Conservation (phyloP, 768 basidiomycete genomes). For the Trichaptum fuscoviolaceum region DNA sequence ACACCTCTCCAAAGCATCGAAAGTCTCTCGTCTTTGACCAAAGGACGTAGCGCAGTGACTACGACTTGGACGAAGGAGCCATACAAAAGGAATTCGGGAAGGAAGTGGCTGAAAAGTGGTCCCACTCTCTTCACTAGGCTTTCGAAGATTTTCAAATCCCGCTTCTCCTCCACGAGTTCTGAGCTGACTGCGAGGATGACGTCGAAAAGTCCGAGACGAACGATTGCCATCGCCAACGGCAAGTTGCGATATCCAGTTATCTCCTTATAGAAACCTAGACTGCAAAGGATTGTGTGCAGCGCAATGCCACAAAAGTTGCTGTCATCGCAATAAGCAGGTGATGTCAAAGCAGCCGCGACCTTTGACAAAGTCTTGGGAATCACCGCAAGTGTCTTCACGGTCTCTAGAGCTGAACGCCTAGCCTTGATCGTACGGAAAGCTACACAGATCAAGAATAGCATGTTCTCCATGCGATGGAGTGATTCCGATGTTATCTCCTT, state of each 20-base stretch:
- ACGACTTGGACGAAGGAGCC: neutral
- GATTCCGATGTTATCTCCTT: neutral
- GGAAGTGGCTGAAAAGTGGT: neutral
- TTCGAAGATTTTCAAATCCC: too few species aligned
- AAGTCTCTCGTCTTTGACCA: neutral
- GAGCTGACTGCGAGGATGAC: neutral
- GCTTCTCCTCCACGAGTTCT: too few species aligned
- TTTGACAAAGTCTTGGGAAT: neutral
- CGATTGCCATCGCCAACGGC: neutral
- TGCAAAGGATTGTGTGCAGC: too few species aligned
- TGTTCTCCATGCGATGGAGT: neutral
- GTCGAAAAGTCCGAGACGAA: neutral
- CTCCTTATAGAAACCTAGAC: too few species aligned
- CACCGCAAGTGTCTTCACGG: neutral
- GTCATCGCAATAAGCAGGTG: neutral
- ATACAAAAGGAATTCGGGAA: neutral
- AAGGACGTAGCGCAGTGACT: neutral
- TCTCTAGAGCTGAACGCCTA: too few species aligned
- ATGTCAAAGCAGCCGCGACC: neutral
- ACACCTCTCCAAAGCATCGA: neutral
- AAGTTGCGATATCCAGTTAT: neutral
- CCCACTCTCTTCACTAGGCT: neutral
- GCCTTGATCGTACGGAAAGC: too few species aligned
- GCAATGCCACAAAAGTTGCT: neutral
- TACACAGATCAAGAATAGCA: neutral